These are phyloP conservation scores for Globisporangium acanthophoron DNA, from an alignment of 352 stramenopile species.

Conservation along the genomic window DNA sequence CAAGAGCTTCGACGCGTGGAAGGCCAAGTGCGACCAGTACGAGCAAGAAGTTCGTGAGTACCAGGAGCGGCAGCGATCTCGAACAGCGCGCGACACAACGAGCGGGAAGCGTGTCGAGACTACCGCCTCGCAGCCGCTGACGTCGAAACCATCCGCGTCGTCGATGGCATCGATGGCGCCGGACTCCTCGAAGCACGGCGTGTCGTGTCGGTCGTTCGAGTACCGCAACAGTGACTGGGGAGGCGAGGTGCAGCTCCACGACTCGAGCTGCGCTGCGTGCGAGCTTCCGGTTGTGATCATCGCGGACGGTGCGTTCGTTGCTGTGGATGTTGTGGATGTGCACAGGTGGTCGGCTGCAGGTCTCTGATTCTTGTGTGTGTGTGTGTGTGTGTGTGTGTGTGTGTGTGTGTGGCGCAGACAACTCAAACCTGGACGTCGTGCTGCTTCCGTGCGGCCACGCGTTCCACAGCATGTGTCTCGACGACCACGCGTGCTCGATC, in stretches of 20 bases:
- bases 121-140: background rate
- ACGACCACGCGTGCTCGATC: slow-evolving; percentile 55
- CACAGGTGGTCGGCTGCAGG: background rate
- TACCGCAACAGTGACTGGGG: slow-evolving; percentile 85
- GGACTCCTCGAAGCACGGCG: background rate
- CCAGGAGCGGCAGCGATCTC: background rate
- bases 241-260: slow-evolving; percentile 80
- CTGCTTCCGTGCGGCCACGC: slow-evolving; percentile 78
- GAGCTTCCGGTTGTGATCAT: slow-evolving; percentile 83
- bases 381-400: slow-evolving; percentile 1
- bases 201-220: slow-evolving; percentile 59
- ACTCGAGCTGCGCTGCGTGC: slow-evolving; percentile 64
- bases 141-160: background rate
- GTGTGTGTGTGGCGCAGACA: slow-evolving; percentile 28
- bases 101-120: background rate
- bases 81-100: background rate
- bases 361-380: background rate
- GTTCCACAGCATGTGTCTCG: slow-evolving; percentile 62
- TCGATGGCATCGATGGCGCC: background rate
- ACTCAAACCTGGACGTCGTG: slow-evolving; percentile 67
- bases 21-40: slow-evolving; percentile 52
- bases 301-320: slow-evolving; percentile 42
- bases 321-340: background rate
- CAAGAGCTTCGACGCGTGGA: slow-evolving; percentile 46
- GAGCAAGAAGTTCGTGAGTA: slow-evolving; percentile 21